phyloP scores from a whole-genome alignment of 345 rosid genomes.

The Eucalyptus pauciflora region DNA sequence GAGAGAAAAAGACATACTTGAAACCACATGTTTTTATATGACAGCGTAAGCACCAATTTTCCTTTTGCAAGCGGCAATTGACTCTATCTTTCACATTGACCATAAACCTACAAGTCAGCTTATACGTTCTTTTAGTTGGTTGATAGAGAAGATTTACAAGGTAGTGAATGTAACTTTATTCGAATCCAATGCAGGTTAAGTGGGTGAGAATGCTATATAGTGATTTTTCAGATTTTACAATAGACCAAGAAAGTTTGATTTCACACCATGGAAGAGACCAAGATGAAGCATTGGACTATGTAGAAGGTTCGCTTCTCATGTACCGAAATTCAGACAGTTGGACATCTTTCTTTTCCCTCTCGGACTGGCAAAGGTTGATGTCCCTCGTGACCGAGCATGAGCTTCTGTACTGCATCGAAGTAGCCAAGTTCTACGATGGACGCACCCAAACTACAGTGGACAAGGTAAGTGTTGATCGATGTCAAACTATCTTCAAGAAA shows the following conservation, averaged over 20 bases:
- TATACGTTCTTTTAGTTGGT: neutral
- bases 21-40: neutral
- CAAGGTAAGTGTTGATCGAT: neutral
- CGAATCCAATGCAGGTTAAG: neutral
- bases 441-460: neutral
- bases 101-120: neutral
- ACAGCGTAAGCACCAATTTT: neutral
- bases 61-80: neutral
- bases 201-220: neutral
- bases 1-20: neutral
- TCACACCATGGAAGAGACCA: neutral
- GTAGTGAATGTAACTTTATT: neutral
- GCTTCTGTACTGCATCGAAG: conserved; percentile 1
- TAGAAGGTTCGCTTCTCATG: neutral
- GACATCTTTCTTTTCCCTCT: neutral
- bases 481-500: neutral
- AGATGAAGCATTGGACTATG: neutral
- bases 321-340: neutral
- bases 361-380: neutral
- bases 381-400: neutral
- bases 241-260: conserved; percentile 4
- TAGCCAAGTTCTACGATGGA: neutral
- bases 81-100: neutral
- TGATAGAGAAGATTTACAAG: neutral
- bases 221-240: neutral